phyloP scores from a whole-genome alignment of 169 alveolate genomes.

The Hammondia hammondi region DNA sequence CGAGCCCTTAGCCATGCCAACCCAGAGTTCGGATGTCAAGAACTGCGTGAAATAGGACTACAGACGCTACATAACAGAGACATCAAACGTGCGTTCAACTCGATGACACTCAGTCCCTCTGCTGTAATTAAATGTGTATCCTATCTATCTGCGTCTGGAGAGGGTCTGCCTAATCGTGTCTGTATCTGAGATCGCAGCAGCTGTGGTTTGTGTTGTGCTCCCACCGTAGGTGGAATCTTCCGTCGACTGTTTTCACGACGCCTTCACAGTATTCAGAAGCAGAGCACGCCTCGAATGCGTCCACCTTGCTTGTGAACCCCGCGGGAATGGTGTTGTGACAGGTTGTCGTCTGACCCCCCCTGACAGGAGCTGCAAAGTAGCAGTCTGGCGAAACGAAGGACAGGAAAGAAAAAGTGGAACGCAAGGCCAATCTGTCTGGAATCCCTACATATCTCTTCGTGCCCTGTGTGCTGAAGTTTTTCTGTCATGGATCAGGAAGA shows the following conservation, averaged over 20 bases:
- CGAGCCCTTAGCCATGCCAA: no score
- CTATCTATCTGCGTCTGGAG: no score
- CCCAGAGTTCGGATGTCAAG: no score
- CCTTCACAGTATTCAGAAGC: background rate
- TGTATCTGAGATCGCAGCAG: no score
- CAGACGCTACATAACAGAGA: no score
- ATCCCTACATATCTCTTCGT: background rate
- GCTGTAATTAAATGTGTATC: no score
- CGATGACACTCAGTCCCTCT: no score
- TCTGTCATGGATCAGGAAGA: no score
- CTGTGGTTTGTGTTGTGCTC: background rate
- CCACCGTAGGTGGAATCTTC: background rate
- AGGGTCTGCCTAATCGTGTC: no score
- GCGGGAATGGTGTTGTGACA: background rate
- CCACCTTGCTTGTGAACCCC: background rate
- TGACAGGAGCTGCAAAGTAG: background rate
- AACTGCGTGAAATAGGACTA: no score
- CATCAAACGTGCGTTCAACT: no score
- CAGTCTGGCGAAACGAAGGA: background rate
- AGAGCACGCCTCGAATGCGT: background rate
- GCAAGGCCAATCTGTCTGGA: background rate
- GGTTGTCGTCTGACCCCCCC: background rate
- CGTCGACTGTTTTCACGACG: background rate
- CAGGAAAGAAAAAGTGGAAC: no score
- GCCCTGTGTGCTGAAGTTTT: background rate